phyloP scores from a whole-genome alignment of 768 basidiomycete species.

The Lactarius quietus region DNA sequence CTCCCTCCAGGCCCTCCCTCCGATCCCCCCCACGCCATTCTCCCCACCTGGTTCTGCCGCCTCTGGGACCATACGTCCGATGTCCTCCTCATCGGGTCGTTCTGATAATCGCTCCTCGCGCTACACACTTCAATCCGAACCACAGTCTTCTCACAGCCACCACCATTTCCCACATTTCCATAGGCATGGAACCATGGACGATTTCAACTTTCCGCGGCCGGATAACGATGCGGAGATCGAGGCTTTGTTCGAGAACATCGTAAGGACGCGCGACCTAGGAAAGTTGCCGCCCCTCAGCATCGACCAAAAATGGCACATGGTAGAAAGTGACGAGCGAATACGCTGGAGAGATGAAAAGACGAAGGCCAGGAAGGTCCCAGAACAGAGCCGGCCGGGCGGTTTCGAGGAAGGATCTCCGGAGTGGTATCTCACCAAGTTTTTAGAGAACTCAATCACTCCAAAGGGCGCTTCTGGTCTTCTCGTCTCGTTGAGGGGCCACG shows the following conservation, averaged over 20 bases:
- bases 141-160: slow-evolving; percentile 53
- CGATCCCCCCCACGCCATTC: slow-evolving; percentile 31
- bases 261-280: slow-evolving; percentile 61
- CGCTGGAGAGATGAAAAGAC: slow-evolving; percentile 72
- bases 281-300: slow-evolving; percentile 58
- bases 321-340: slow-evolving; percentile 76
- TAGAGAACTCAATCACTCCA: slow-evolving; percentile 79
- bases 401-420: slow-evolving; percentile 74
- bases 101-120: slow-evolving; percentile 62
- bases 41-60: slow-evolving; percentile 15
- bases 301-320: slow-evolving; percentile 91
- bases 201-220: slow-evolving; percentile 77
- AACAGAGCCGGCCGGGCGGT: slow-evolving; percentile 50
- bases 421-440: slow-evolving; percentile 89
- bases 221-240: slow-evolving; percentile 75
- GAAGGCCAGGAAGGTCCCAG: slow-evolving; percentile 55
- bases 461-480: slow-evolving; percentile 75
- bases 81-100: slow-evolving; percentile 39
- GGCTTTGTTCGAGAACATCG: slow-evolving; percentile 72
- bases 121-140: slow-evolving; percentile 54
- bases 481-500: slow-evolving; percentile 76
- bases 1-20: slow-evolving; percentile 44
- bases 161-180: slow-evolving; percentile 36
- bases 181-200: slow-evolving; percentile 44
- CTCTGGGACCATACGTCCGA: slow-evolving; percentile 31